These are phyloP conservation scores for Oenanthe sinensis DNA, from an alignment of 129 eudicot genomes.

Conservation along the genomic window DNA sequence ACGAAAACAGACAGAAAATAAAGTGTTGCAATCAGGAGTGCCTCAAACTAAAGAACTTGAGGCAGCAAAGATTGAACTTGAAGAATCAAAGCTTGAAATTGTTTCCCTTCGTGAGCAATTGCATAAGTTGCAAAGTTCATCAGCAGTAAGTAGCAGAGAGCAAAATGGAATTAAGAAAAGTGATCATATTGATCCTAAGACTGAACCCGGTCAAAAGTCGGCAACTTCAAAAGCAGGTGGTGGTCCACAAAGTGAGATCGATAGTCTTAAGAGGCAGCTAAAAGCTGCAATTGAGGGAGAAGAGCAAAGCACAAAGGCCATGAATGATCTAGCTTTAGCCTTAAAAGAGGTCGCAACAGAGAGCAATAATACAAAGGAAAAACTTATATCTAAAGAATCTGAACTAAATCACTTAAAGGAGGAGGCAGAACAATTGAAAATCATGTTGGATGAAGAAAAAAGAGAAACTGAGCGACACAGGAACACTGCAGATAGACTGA, in stretches of 20 bases:
- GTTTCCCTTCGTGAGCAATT: slow-evolving; percentile 30
- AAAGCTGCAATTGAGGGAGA: slow-evolving; percentile 55
- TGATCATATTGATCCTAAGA: not conserved
- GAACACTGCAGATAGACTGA: slow-evolving; percentile 44
- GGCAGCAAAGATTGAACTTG: slow-evolving; percentile 38
- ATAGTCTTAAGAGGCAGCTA: slow-evolving; percentile 33
- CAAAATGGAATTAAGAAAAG: not conserved
- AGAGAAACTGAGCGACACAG: slow-evolving; percentile 43
- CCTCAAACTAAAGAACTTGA: slow-evolving; percentile 31
- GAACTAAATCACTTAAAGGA: slow-evolving; percentile 29
- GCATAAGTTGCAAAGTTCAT: slow-evolving; percentile 17
- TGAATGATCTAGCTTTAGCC: slow-evolving; percentile 78
- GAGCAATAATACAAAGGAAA: slow-evolving; percentile 46
- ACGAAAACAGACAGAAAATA: slow-evolving; percentile 32
- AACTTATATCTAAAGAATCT: slow-evolving; percentile 21
- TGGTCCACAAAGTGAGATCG: slow-evolving; percentile 32
- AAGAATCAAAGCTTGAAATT: slow-evolving; percentile 52
- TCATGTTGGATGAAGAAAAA: slow-evolving; percentile 29
- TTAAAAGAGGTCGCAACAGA: slow-evolving; percentile 69
- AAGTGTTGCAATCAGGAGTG: slow-evolving; percentile 29
- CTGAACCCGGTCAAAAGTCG: slow-evolving; percentile 15
- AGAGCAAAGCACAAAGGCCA: slow-evolving; percentile 63
- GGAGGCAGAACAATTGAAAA: slow-evolving; percentile 36
- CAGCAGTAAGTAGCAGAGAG: not conserved
- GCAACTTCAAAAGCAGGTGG: slow-evolving; percentile 18